These are phyloP conservation scores for Hermanozyma aechmeae DNA, from an alignment of 805 yeast genomes.

Conservation along the genomic window DNA sequence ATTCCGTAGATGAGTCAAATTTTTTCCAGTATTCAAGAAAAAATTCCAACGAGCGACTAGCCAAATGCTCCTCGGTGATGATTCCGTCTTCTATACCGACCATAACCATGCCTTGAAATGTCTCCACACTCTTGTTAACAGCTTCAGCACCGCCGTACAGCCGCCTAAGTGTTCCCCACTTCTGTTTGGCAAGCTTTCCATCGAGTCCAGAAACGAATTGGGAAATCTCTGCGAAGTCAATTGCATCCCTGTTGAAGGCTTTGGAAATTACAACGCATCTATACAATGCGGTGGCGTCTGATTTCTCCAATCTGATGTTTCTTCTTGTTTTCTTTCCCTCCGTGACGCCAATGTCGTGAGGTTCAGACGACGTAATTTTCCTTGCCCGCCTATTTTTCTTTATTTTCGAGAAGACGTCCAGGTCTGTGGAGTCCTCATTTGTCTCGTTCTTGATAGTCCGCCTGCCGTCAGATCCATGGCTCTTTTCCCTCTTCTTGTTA, in stretches of 20 bases:
- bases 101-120: slow-evolving; percentile 61
- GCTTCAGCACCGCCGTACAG: slow-evolving; percentile 35
- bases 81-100: slow-evolving; percentile 48
- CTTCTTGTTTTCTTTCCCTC: slow-evolving; percentile 8
- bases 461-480: slow-evolving; percentile 7
- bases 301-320: slow-evolving; percentile 21
- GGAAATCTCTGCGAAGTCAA: slow-evolving; percentile 60
- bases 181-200: slow-evolving; percentile 41
- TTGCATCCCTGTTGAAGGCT: slow-evolving; percentile 44
- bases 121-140: slow-evolving; percentile 50
- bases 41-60: slow-evolving; percentile 38
- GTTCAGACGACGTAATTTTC: slow-evolving; percentile 2
- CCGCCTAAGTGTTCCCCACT: slow-evolving; percentile 64
- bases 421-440: slow-evolving; percentile 1
- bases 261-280: slow-evolving; percentile 62
- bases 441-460: slow-evolving; percentile 2
- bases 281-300: slow-evolving; percentile 47
- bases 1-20: slow-evolving; percentile 28
- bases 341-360: slow-evolving; percentile 1
- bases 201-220: slow-evolving; percentile 33
- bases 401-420: slow-evolving; percentile 4
- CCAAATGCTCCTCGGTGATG: slow-evolving; percentile 41
- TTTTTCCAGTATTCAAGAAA: slow-evolving; percentile 61
- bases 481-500: slow-evolving; percentile 3
- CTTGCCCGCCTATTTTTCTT: slow-evolving; percentile 8